Evolutionary conservation across 2,329 filamentous ascomycete species (phyloP).

Genomic region (Thelonectria rubi): DNA sequence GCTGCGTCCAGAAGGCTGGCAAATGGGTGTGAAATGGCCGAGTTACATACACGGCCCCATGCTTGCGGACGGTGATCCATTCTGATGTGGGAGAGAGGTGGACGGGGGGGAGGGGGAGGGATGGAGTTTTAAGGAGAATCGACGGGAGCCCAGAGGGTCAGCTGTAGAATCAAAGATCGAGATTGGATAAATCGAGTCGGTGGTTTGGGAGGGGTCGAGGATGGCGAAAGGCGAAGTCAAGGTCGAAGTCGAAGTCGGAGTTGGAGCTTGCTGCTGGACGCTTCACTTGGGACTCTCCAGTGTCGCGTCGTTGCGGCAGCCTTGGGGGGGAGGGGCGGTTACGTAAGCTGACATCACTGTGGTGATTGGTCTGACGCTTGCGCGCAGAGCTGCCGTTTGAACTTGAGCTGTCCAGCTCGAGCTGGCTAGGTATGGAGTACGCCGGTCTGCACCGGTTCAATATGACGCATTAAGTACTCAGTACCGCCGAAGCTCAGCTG

Average conservation of each 20-base stretch:
- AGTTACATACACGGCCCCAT: slow-evolving; percentile 73
- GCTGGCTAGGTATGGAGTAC: slow-evolving; percentile 2
- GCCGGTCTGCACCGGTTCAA: rapidly evolving
- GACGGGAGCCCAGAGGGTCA: background rate
- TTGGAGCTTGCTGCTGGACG: slow-evolving; percentile 23
- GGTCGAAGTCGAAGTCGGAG: slow-evolving; percentile 24
- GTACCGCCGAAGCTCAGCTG: slow-evolving; percentile 16
- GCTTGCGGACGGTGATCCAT: slow-evolving; percentile 80
- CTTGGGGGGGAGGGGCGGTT: slow-evolving; percentile 38
- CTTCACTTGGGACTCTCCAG: slow-evolving; percentile 30
- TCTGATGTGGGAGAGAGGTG: slow-evolving; percentile 28
- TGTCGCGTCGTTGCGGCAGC: slow-evolving; percentile 51
- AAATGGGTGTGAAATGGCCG: slow-evolving; percentile 27
- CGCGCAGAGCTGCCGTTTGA: background rate
- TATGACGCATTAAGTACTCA: slow-evolving; percentile 13
- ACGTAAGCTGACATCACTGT: slow-evolving; percentile 41
- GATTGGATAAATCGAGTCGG: background rate
- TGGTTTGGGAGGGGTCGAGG: slow-evolving; percentile 8
- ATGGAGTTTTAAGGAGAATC: background rate
- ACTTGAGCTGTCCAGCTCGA: slow-evolving; percentile 20
- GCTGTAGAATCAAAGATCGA: background rate
- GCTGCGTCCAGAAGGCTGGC: slow-evolving; percentile 9
- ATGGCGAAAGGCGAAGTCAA: slow-evolving; percentile 23
- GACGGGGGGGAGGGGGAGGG: slow-evolving; percentile 11
- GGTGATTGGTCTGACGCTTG: slow-evolving; percentile 44